Evolutionary conservation across 2,329 filamentous ascomycete genomes (phyloP).

Genomic region (Scleromitrula shiraiana): DNA sequence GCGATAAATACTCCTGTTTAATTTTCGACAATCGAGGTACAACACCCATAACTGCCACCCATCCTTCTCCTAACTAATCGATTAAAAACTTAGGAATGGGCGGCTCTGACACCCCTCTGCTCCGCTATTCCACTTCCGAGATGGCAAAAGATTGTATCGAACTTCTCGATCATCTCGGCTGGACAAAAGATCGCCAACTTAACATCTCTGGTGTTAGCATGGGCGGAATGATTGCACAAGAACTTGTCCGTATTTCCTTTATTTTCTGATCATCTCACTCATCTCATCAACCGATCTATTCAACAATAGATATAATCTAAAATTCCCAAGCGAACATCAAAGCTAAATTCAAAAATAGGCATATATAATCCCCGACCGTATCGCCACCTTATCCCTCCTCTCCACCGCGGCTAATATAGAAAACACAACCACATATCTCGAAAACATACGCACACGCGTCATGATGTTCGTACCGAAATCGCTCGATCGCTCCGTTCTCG

Average conservation of each 20-base stretch:
- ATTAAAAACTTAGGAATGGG: slow-evolving; percentile 50
- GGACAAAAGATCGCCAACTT: slow-evolving; percentile 49
- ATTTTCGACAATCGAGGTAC: slow-evolving; percentile 70
- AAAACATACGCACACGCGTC: slow-evolving; percentile 53
- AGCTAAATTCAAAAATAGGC: slow-evolving; percentile 30
- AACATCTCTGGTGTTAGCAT: slow-evolving; percentile 75
- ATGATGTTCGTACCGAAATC: slow-evolving; percentile 61
- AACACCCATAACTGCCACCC: too few relatives aligned
- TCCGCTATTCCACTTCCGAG: slow-evolving; percentile 71
- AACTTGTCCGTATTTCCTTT: slow-evolving; percentile 44
- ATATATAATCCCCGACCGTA: slow-evolving; percentile 41
- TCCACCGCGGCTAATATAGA: slow-evolving; percentile 54
- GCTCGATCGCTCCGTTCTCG: slow-evolving; percentile 56
- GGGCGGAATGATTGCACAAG: slow-evolving; percentile 89
- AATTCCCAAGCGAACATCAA: not conserved
- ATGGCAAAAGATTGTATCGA: slow-evolving; percentile 78
- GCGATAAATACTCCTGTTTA: slow-evolving; percentile 62
- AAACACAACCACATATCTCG: slow-evolving; percentile 52
- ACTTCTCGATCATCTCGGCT: slow-evolving; percentile 60
- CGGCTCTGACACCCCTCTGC: slow-evolving; percentile 65
- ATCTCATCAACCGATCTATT: not conserved
- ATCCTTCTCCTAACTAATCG: not conserved
- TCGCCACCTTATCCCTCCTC: slow-evolving; percentile 50
- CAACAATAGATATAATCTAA: too few relatives aligned
- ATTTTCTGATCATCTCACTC: not conserved